phyloP scores from a whole-genome alignment of 1,139 yeast species.

The Keqinozyma sinolaborantium region DNA sequence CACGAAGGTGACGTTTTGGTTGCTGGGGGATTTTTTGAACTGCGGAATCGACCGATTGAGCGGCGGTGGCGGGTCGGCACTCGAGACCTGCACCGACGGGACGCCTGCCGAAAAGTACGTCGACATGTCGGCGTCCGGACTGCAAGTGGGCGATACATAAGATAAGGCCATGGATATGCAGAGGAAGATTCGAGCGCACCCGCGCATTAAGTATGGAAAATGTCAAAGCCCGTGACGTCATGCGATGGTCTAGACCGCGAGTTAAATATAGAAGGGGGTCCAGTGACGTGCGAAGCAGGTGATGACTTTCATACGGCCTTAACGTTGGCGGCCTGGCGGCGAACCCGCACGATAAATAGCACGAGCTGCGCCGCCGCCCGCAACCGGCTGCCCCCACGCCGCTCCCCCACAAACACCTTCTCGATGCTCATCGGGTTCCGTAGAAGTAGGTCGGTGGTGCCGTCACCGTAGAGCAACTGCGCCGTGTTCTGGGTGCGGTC shows the following conservation, averaged over 20 bases:
- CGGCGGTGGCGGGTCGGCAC: not conserved
- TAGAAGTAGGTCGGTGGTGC: slow-evolving; percentile 6
- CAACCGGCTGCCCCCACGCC: not conserved
- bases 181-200: too few relatives aligned
- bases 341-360: slow-evolving; percentile 4
- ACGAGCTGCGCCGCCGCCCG: slow-evolving; percentile 5
- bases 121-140: not conserved
- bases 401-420: not conserved
- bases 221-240: too few relatives aligned
- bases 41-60: not conserved
- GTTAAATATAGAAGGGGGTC: too few relatives aligned
- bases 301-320: slow-evolving; percentile 3
- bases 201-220: too few relatives aligned
- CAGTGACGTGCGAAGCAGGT: slow-evolving; percentile 1
- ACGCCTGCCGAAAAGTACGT: not conserved
- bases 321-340: slow-evolving; percentile 1
- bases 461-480: not conserved
- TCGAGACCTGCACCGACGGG: not conserved
- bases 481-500: not conserved
- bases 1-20: not conserved
- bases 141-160: not conserved
- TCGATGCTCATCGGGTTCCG: not conserved
- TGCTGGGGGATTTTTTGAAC: not conserved
- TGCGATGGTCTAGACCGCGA: not conserved
- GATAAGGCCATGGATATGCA: not conserved